Percentiles rank a stretch among this genome's conserved stretches.
phyloP scores from a whole-genome alignment of 1,284 basidiomycete genomes.

The Fistulinella staudtii region DNA sequence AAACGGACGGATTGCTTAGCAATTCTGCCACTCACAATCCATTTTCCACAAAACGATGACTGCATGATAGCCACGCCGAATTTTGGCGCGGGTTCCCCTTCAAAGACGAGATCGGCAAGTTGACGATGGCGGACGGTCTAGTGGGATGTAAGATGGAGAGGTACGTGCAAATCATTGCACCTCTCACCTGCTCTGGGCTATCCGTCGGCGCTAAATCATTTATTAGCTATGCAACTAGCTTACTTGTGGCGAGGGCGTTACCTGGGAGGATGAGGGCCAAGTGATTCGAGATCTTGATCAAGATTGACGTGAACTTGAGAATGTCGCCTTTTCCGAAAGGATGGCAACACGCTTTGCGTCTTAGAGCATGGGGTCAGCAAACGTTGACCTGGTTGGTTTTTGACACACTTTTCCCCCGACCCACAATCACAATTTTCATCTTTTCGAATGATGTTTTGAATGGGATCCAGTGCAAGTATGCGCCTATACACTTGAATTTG shows the following conservation, averaged over 20 bases:
- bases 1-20: background rate
- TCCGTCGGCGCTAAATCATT: conserved; percentile 51
- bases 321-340: conserved; percentile 57
- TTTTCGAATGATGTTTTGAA: conserved; percentile 64
- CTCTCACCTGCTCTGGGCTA: conserved; percentile 55
- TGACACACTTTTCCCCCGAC: conserved; percentile 47
- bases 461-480: conserved; percentile 55
- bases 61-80: conserved; percentile 59
- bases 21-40: conserved; percentile 51
- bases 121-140: conserved; percentile 58
- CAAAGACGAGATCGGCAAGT: conserved; percentile 55
- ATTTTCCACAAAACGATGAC: conserved; percentile 77
- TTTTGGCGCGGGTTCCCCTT: conserved; percentile 50
- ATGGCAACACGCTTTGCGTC: conserved; percentile 64
- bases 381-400: background rate
- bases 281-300: conserved; percentile 86
- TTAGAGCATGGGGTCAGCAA: conserved; percentile 26
- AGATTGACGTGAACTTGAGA: conserved; percentile 70
- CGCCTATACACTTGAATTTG: conserved; percentile 72
- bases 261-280: conserved; percentile 77
- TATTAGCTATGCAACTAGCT: conserved; percentile 1
- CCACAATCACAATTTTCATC: conserved; percentile 74
- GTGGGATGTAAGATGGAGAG: conserved; percentile 5
- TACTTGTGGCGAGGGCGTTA: conserved; percentile 21
- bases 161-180: background rate